Evolutionary conservation across 2,329 filamentous ascomycete species (phyloP), one percentile per base, ranked within the genome.

Genomic region (Neonectria ditissima): DNA sequence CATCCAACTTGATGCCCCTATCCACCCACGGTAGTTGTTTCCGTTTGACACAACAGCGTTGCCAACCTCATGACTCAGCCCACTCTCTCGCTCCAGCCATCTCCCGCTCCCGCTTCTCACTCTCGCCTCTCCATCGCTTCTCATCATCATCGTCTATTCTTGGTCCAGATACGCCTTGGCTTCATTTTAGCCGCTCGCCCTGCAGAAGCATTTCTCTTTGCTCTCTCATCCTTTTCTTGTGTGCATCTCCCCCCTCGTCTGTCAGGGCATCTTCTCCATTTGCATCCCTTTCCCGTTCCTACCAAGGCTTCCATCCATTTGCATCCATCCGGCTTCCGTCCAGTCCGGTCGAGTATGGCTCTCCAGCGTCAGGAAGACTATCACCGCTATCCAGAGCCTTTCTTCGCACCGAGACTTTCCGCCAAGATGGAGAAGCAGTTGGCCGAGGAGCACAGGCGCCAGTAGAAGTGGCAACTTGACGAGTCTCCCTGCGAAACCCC

Each of bases 291-390:
- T 22, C 47, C 5, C n/a, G 6, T 30, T 50, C 47, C 3, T n/a
- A 30, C 26, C 16, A 26, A 20, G n/a, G 18, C 47, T 13, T 50
- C 26, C 28, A 10, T 41, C 37, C 37, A 32, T 50, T n/a, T 30
- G 47, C 28, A n/a, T 43, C 24, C 44, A 54, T 32, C 26, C 14
- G 26, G 32, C 48, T 61, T 51, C 52, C 32, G 18, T 41, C 45
- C 55, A 28, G n/a, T 37, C 52, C 34, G 34, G 50, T 41, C 60
- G 68, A 69, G 66, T 73, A 73, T 74, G 73, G 55, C 59, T 73
- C 67, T 45, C 56, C 66, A 65, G 68, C 55, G 63, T 54, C 66
- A 70, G 50, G 14, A 54, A 20, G 69, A 69, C 66, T 65, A 69
- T 18, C 55, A 67, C n/a, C 52, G 44, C 30, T 41, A 59, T 14